Evolutionary conservation across 2,329 filamentous ascomycete species (phyloP).

Genomic region (Hansfordia pulvinata): DNA sequence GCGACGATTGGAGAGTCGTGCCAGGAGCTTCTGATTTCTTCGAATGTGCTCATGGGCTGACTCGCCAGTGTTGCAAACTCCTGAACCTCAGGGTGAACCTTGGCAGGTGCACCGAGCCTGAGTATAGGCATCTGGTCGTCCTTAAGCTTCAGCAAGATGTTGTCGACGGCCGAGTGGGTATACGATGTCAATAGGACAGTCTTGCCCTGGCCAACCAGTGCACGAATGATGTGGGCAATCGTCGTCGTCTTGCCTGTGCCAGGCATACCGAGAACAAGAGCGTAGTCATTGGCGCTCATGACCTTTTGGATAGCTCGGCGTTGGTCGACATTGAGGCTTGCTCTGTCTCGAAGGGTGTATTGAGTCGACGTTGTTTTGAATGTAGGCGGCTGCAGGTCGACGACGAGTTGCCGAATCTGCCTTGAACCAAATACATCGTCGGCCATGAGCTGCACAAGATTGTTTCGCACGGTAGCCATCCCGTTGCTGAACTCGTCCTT

Average conservation of each 20-base stretch:
- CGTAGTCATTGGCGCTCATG: conserved; percentile 90
- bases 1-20: conserved; percentile 81
- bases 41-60: conserved; percentile 60
- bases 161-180: conserved; percentile 95
- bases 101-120: conserved; percentile 72
- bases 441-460: conserved; percentile 84
- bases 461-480: conserved; percentile 90
- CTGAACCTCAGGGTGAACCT: conserved; percentile 78
- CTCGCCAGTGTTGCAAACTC: conserved; percentile 72
- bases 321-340: conserved; percentile 76
- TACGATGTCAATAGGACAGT: conserved; percentile 90
- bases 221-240: conserved; percentile 91
- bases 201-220: conserved; percentile 77
- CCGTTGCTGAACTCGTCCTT: conserved; percentile 98
- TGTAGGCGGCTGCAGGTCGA: conserved; percentile 59
- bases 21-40: conserved; percentile 74
- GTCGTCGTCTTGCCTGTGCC: conserved; percentile 97
- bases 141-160: conserved; percentile 86
- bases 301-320: conserved; percentile 80
- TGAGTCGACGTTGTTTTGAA: conserved; percentile 58
- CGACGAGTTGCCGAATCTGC: conserved; percentile 64
- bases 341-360: conserved; percentile 47
- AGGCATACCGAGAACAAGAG: conserved; percentile 95
- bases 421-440: conserved; percentile 57
- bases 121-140: conserved; percentile 66